A percentile compares a stretch with the other conserved stretches of the same genome.
phyloP scores from a whole-genome alignment of 2,329 filamentous ascomycete genomes.

The Trichoderma sp. region DNA sequence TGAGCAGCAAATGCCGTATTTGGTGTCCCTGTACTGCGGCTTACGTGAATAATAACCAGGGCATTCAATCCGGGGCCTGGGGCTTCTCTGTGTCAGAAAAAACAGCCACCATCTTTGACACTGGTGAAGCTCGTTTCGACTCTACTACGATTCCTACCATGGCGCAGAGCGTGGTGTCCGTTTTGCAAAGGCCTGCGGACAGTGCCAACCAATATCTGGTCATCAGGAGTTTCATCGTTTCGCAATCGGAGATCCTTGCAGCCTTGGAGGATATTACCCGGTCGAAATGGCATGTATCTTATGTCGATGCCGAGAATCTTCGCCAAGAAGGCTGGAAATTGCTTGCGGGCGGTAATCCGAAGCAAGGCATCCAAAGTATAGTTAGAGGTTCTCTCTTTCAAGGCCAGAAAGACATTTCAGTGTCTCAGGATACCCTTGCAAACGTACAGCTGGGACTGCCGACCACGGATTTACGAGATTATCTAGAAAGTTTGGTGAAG shows the following conservation, averaged over 20 bases:
- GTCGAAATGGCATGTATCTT: neutral
- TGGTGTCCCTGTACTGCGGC: neutral
- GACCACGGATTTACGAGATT: neutral
- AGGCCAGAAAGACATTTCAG: neutral
- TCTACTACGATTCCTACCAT: conserved; percentile 1
- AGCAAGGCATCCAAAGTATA: neutral
- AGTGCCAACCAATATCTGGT: neutral
- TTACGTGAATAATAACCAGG: neutral
- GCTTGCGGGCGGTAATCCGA: neutral
- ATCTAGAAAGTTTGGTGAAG: neutral
- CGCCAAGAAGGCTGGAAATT: neutral
- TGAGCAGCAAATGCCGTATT: neutral
- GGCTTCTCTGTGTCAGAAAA: neutral
- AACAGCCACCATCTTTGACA: conserved; percentile 9
- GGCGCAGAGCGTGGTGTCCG: neutral
- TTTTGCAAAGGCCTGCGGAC: neutral
- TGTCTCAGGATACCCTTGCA: neutral
- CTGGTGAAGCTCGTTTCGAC: conserved; percentile 8
- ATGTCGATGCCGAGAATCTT: neutral
- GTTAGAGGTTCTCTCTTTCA: neutral
- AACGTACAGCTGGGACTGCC: neutral
- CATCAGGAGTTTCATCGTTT: neutral
- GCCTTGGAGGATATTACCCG: neutral
- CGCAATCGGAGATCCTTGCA: neutral
- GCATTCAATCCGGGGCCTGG: neutral